Base-by-base conservation (phyloP, 768 basidiomycete species). In the Kwoniella heveanensis region DNA sequence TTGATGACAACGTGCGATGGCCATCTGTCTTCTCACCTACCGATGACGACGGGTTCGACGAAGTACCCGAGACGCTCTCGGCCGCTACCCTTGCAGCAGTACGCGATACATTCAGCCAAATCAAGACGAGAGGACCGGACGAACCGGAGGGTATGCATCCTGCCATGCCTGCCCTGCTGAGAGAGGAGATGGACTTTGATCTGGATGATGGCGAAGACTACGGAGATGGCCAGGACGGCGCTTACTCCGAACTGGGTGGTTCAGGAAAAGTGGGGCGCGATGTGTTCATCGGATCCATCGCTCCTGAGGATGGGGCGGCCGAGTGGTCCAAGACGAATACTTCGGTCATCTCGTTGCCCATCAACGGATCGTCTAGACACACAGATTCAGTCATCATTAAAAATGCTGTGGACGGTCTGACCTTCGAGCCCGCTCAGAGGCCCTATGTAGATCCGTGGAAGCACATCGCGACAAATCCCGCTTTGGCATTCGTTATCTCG, bases 401-500 rank as follows among this genome's bases (percentile, higher is more conserved):
- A 59, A 67, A 68, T 55, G 69, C 61, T 81, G 84, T 77, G 7
- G 72, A 77, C 54, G 80, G 78, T 6, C 57, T 76, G 21, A 52
- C 76, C 5, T 81, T 78, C 64, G 2, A 44, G 1, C 79, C 78
- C 1, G 3, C 36, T 1, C 29, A 15, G 7, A 57, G 66, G n/a
- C 61, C 68, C 1, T 46, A 47, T 21, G 63, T 54, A 25, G 26
- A 54, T 3, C 52, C 67, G 24, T 81, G 79, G 77, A 60, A 29
- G 54, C 95, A 99, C 77, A 80, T 81, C 3, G 83, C 86, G n/a
- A 97, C 95, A 0, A 93, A 86, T 78, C 87, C 90, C 21, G 95
- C 93, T 0, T 84, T 99, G 25, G 85, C 92, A 0, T 99, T 97
- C 76, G 95, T 99, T 44, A 83, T 99, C 54, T 92, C 92, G 9